These are phyloP conservation scores for Colletotrichum plurivorum DNA, from an alignment of 2,329 filamentous ascomycete species.

Conservation along the genomic window DNA sequence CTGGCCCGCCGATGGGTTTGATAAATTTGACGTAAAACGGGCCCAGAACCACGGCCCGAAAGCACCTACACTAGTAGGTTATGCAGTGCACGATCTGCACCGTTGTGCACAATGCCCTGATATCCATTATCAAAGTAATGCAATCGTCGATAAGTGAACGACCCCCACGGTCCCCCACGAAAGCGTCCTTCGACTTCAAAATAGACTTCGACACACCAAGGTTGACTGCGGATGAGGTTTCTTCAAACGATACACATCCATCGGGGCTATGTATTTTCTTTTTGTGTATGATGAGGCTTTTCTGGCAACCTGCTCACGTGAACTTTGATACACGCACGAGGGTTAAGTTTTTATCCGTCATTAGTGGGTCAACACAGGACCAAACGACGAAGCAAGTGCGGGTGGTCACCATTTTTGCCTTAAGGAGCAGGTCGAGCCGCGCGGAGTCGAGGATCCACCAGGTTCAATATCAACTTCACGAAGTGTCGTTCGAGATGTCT, in stretches of 20 bases:
- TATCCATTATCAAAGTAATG: neutral
- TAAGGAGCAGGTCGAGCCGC: neutral
- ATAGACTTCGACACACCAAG: too few relatives aligned
- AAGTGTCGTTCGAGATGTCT: neutral
- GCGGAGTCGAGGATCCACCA: neutral
- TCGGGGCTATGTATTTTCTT: neutral
- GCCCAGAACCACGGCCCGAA: neutral
- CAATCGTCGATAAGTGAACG: neutral
- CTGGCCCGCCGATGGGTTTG: conserved; percentile 1
- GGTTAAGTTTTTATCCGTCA: neutral
- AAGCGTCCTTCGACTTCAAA: neutral
- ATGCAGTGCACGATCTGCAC: conserved; percentile 5
- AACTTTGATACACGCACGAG: neutral
- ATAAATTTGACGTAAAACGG: conserved; percentile 19
- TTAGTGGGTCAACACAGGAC: neutral
- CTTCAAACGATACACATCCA: neutral
- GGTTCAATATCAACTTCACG: neutral
- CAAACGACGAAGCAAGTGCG: neutral
- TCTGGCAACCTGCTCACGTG: neutral
- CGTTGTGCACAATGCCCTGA: conserved; percentile 8
- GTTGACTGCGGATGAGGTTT: neutral
- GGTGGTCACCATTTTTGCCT: neutral
- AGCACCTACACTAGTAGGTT: neutral
- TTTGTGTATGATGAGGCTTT: neutral
- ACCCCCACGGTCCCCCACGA: conserved; percentile 26